Base-by-base conservation (phyloP, 768 basidiomycete genomes). In the Butyriboletus loyo region DNA sequence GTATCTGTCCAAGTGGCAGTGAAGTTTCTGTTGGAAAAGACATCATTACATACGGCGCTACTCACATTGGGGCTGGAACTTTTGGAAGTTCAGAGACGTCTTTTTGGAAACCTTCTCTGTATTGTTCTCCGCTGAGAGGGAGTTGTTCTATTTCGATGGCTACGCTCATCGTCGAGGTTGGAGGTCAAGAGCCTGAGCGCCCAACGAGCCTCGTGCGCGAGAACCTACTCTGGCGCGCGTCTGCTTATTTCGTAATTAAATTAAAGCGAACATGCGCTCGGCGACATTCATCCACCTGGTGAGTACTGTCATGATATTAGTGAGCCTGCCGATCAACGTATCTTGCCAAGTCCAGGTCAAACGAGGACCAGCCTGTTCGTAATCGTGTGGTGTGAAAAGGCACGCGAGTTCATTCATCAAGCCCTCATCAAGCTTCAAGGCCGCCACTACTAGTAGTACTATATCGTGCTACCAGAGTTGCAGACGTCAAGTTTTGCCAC, bases 1-100 rank as follows among this genome's bases (percentile, higher is more conserved):
- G 48, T 75, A 65, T 55, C 68, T 70, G 47, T 11, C 22, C 27
- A 37, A 41, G 46, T 7, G 17, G 25, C 41, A 21, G 46, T 49
- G 34, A 51, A 54, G 5, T 14, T 27, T 32, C 13, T 32, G 32
- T 28, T 40, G 14, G 28, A 28, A 19, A 38, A 4, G 19, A 28
- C 37, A 42, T 14, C 5, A 8, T 28, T 7, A n/a, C 10, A 21
- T 14, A 27, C 2, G 37, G 22, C 8, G 37, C 7, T 28, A 56
- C 67, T 59, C 25, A 68, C 67, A 60, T 51, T 37, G 67, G 68
- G 30, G 64, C 56, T 8, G 68, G 67, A 17, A 60, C 65, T 38
- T 46, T 64, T 5, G 55, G 56, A 22, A 58, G 49, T 0, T 56
- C 49, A 0, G 52, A 57, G 22, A 58, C 49, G 11, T 61, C 56